Base-by-base conservation (phyloP, 2,329 filamentous ascomycete genomes). In the Fusarium fracticaudum region DNA sequence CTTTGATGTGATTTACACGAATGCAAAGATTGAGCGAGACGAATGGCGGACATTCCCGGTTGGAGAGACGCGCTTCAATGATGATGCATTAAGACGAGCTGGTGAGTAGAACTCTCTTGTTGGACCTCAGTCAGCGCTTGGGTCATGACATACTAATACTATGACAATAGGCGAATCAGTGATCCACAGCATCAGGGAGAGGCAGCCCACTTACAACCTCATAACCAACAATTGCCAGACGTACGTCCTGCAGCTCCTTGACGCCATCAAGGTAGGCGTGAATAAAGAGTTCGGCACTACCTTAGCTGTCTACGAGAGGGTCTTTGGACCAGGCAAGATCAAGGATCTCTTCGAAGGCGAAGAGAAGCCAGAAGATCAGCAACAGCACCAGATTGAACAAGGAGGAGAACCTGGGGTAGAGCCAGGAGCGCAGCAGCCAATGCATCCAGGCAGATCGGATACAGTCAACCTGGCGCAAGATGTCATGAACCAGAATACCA, bases 171-270 rank as follows among this genome's bases (percentile, higher is more conserved):
- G 85, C 24, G 87, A 90, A 65, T 86, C 85, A 72, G 85, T 87
- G 0, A 90, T 90, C 41, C 83, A 86, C 26, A 83, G 84, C 22
- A 89, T 90, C 76, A 81, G 88, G 12, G 79, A 83, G 40, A 84
- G 81, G 57, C 83, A 84, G 15, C 84, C 87, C 0, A 86, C 81
- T 2, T 90, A 90, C 79, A 89, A 90, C 61, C 83, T 90, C 63
- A 89, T 90, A 77, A 87, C 83, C 71, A 90, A 90, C 78, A 90
- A 90, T 79, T 90, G 88, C 77, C 88, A 90, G 73, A 90, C 87
- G 24, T 90, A 87, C 67, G 88, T 87, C 1, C 76, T 89, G 20
- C 80, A 84, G 50, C 80, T 90, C 20, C 84, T 90, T 13, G 87
- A 90, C 65, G 86, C 86, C 37, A 87, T 90, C 65, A 86, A 89